These are phyloP conservation scores for Biscogniauxia sp. DNA, from an alignment of 2,329 filamentous ascomycete genomes.

Conservation along the genomic window DNA sequence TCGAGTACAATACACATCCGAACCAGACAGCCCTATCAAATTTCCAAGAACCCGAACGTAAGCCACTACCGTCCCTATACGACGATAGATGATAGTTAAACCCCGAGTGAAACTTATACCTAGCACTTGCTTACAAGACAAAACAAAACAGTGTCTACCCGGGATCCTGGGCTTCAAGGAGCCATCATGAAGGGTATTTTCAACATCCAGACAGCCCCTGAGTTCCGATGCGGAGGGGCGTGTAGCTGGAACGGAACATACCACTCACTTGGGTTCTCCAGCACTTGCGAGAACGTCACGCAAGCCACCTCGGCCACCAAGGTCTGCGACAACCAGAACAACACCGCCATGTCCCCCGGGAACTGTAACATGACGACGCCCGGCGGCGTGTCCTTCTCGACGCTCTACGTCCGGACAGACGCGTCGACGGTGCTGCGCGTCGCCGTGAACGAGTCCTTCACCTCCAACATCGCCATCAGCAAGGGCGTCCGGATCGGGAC, in stretches of 20 bases:
- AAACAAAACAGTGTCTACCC: constrained; percentile 3
- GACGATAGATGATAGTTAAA: too few species aligned
- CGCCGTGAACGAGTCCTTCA: constrained; percentile 8
- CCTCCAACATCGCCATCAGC: neutral
- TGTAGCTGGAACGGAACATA: constrained; percentile 12
- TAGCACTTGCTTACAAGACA: too few species aligned
- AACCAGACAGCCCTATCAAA: constrained; percentile 1
- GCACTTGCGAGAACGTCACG: constrained; percentile 10
- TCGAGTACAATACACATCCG: constrained; percentile 7
- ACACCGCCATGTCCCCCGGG: neutral
- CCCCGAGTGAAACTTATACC: too few species aligned
- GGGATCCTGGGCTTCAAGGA: constrained; percentile 11
- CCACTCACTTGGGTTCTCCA: constrained; percentile 11
- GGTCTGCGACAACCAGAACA: constrained; percentile 1
- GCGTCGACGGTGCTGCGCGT: constrained; percentile 11
- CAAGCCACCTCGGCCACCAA: constrained; percentile 5
- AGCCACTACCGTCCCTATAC: neutral
- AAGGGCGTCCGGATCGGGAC: neutral
- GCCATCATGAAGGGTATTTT: constrained; percentile 14
- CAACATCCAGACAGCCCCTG: constrained; percentile 9
- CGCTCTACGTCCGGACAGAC: constrained; percentile 4
- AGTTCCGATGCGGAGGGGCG: constrained; percentile 11
- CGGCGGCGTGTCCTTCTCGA: constrained; percentile 4
- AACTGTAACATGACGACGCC: constrained; percentile 15
- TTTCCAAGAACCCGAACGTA: constrained; percentile 2